Evolutionary conservation across 768 basidiomycete species (phyloP).

Genomic region (Mrakia frigida): DNA sequence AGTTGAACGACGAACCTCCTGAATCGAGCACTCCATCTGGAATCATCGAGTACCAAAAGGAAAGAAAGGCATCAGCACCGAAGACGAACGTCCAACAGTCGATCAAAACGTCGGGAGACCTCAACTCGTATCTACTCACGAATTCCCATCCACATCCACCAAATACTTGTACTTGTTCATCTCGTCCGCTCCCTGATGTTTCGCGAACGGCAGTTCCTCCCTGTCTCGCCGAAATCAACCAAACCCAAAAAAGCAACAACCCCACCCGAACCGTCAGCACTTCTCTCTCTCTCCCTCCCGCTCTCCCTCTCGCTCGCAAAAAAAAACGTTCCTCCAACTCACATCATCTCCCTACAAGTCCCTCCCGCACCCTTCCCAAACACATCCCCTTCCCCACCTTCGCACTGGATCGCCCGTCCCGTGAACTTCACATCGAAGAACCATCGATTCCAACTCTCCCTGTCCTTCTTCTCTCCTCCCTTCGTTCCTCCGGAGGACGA

Average conservation of each 20-base stretch:
- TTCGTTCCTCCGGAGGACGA: neutral
- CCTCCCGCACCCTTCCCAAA: neutral
- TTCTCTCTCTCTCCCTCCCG: neutral
- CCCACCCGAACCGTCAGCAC: neutral
- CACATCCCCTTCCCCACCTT: conserved; percentile 34
- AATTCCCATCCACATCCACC: neutral
- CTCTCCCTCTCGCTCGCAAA: neutral
- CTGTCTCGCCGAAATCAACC: neutral
- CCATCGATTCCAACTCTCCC: neutral
- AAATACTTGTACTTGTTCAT: conserved; percentile 5
- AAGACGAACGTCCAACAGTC: too few species aligned
- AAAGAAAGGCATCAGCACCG: neutral
- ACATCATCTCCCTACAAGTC: conserved; percentile 11
- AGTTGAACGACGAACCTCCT: neutral
- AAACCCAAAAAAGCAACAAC: neutral
- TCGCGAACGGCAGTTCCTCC: neutral
- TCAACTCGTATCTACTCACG: too few species aligned
- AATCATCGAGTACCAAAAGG: neutral
- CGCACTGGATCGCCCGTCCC: conserved; percentile 35
- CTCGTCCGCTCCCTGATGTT: neutral
- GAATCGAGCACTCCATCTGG: neutral
- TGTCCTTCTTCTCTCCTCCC: neutral
- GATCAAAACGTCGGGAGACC: too few species aligned
- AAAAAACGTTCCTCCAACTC: neutral
- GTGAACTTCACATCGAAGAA: conserved; percentile 39